phyloP scores from a whole-genome alignment of 306 rosid genomes.

The Rubus idaeus region DNA sequence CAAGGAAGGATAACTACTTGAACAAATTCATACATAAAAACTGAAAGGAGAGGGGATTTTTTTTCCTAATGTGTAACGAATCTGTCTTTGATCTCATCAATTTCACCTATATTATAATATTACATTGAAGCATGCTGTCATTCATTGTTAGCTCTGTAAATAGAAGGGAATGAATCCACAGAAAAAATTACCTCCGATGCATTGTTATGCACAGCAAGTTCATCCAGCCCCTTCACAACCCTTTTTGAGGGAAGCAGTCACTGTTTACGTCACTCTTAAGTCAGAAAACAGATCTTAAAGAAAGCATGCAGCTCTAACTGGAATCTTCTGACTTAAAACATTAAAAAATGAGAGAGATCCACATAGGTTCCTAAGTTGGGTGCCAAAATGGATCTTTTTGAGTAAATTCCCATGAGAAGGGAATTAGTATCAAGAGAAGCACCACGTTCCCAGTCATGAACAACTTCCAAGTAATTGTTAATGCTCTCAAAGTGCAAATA shows the following conservation, averaged over 20 bases:
- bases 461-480: conserved; percentile 41
- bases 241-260: conserved; percentile 23
- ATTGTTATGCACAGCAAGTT: conserved; percentile 38
- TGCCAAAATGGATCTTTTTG: conserved; percentile 41
- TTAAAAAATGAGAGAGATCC: conserved; percentile 31
- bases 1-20: conserved; percentile 38
- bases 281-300: conserved; percentile 31
- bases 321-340: conserved; percentile 36
- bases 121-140: conserved; percentile 46
- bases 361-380: conserved; percentile 40
- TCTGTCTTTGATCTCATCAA: conserved; percentile 43
- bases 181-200: conserved; percentile 48
- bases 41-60: conserved; percentile 25
- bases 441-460: conserved; percentile 42
- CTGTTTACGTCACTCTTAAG: conserved; percentile 22
- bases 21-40: conserved; percentile 44
- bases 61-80: conserved; percentile 36
- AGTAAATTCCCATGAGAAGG: conserved; percentile 47
- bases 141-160: conserved; percentile 43
- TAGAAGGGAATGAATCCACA: conserved; percentile 46
- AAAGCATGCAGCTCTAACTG: conserved; percentile 26
- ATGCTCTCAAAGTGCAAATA: conserved; percentile 55
- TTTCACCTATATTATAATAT: conserved; percentile 45
- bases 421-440: conserved; percentile 42
- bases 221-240: conserved; percentile 34